Evolutionary conservation across 441 rosid species (phyloP).

Genomic region (Sinapis alba): DNA sequence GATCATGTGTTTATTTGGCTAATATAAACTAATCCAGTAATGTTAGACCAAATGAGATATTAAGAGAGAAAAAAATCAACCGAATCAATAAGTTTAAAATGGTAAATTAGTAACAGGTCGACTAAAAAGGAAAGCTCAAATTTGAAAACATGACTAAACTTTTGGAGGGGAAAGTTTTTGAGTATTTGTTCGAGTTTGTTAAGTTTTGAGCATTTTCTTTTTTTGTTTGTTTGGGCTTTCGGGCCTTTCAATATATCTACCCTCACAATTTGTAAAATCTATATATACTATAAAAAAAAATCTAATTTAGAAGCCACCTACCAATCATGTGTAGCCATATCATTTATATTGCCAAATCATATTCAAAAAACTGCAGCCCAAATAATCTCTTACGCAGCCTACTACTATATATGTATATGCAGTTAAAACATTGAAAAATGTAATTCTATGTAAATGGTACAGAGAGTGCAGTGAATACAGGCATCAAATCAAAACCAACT

Average conservation of each 20-base stretch:
- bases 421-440: conserved; percentile 23
- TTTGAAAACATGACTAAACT: not conserved
- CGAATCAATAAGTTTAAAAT: not conserved
- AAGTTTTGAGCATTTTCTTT: no score
- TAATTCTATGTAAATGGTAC: conserved; percentile 35
- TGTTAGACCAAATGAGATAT: not conserved
- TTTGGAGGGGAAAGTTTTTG: not conserved
- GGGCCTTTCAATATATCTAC: no score
- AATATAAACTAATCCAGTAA: no score
- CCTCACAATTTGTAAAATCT: no score
- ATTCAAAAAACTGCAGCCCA: no score
- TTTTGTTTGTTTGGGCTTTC: no score
- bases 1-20: not conserved
- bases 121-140: not conserved
- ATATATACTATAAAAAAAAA: no score
- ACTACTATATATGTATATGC: not conserved
- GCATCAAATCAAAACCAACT: conserved; percentile 33
- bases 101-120: not conserved
- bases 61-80: not conserved
- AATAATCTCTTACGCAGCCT: no score
- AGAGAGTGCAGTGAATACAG: conserved; percentile 13
- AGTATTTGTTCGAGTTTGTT: not conserved
- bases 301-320: no score
- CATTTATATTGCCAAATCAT: no score
- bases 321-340: no score